Conservation (phyloP, 306 rosid genomes). For the Cucumis melo region DNA sequence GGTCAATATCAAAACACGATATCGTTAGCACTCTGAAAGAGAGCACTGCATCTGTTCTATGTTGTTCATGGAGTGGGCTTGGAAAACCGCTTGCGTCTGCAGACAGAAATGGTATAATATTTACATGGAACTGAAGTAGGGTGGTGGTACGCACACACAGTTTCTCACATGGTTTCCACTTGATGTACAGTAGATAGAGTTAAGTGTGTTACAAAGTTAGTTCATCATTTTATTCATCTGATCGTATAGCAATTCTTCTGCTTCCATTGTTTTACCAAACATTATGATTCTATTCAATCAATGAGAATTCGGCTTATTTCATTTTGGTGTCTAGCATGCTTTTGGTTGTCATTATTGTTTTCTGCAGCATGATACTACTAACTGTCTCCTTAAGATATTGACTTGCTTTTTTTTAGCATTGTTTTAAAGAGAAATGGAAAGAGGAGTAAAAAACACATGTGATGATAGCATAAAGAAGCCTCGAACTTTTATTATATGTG, state of each 20-base stretch:
- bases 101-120: slow-evolving; percentile 73
- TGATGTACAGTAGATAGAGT: not conserved
- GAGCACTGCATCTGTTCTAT: slow-evolving; percentile 64
- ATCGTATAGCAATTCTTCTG: not conserved
- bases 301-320: not conserved
- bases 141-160: not conserved
- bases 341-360: not conserved
- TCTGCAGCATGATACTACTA: not conserved
- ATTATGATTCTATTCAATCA: not conserved
- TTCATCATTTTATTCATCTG: not conserved
- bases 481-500: not conserved
- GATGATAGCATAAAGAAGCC: not conserved
- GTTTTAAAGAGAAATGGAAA: not conserved
- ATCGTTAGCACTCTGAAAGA: slow-evolving; percentile 75
- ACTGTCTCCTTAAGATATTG: not conserved
- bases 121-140: slow-evolving; percentile 50
- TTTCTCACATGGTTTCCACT: not conserved
- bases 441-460: not conserved
- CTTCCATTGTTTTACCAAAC: not conserved
- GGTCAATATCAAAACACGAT: slow-evolving; percentile 68
- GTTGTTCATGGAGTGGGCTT: slow-evolving; percentile 84
- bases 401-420: not conserved
- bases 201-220: not conserved
- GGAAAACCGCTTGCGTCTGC: slow-evolving; percentile 88
- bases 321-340: not conserved